These are phyloP conservation scores for Flaveria bidentis DNA, from an alignment of 129 eudicot genomes.

Conservation along the genomic window DNA sequence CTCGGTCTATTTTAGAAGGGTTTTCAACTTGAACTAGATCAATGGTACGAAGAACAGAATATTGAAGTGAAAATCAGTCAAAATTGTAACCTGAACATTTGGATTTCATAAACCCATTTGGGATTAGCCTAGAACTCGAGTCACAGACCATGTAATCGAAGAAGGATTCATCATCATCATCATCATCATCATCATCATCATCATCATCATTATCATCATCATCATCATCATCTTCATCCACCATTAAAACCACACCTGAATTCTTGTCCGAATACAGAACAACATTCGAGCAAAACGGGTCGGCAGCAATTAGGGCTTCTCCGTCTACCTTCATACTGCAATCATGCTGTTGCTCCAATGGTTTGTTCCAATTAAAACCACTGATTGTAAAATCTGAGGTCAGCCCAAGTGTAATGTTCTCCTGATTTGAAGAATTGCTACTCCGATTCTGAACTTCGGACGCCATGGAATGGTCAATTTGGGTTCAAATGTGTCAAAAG, in stretches of 20 bases:
- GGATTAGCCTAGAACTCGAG: slow-evolving; percentile 54
- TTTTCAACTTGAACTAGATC: too few relatives aligned
- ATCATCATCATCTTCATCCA: too few relatives aligned
- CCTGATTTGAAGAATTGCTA: slow-evolving; percentile 14
- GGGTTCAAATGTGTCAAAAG: slow-evolving; percentile 28
- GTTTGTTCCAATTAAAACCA: slow-evolving; percentile 26
- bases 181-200: too few relatives aligned
- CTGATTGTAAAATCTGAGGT: slow-evolving; percentile 14
- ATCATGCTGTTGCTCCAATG: slow-evolving; percentile 13
- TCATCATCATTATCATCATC: too few relatives aligned
- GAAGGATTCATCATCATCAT: slow-evolving; percentile 39
- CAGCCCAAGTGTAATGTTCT: slow-evolving; percentile 3
- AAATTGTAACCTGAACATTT: slow-evolving; percentile 51
- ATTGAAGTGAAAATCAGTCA: background rate
- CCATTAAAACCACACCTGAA: slow-evolving; percentile 23
- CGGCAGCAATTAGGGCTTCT: slow-evolving; percentile 44
- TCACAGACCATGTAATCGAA: slow-evolving; percentile 73
- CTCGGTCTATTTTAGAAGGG: too few relatives aligned
- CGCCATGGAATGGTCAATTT: too few relatives aligned
- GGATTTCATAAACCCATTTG: slow-evolving; percentile 49
- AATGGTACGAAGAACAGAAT: too few relatives aligned
- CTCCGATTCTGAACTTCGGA: slow-evolving; percentile 8
- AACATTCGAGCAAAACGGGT: slow-evolving; percentile 20
- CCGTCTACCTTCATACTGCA: slow-evolving; percentile 34
- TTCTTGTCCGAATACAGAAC: slow-evolving; percentile 42